phyloP scores from a whole-genome alignment of 352 stramenopile genomes.

The Phytophthora tentaculata region DNA sequence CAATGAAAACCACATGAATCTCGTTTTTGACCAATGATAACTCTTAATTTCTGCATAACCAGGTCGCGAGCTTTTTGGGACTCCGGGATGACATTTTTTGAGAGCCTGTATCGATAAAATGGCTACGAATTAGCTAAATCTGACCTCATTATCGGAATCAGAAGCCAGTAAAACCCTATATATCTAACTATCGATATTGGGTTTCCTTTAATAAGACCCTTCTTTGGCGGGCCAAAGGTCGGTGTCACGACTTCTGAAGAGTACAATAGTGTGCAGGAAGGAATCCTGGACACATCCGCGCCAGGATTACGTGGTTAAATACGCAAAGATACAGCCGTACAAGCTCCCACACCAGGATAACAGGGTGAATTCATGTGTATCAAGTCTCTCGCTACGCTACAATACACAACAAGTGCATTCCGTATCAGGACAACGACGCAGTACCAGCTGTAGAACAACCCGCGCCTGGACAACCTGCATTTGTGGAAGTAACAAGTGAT shows the following conservation, averaged over 20 bases:
- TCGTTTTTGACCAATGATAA: not conserved
- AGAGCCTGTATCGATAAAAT: not conserved
- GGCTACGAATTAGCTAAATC: not conserved
- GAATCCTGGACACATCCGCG: too few relatives aligned
- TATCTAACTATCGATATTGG: not conserved
- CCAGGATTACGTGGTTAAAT: too few relatives aligned
- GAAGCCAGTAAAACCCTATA: not conserved
- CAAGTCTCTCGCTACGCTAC: too few relatives aligned
- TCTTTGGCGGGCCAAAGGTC: not conserved
- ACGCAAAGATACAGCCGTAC: too few relatives aligned
- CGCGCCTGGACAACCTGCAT: too few relatives aligned
- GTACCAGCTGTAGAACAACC: too few relatives aligned
- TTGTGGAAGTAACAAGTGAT: too few relatives aligned
- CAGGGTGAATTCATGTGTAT: too few relatives aligned
- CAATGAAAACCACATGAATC: not conserved
- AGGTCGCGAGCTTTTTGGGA: not conserved
- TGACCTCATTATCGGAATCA: not conserved
- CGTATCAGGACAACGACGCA: too few relatives aligned
- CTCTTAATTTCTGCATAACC: not conserved
- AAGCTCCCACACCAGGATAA: too few relatives aligned
- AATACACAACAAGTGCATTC: too few relatives aligned
- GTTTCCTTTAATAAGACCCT: not conserved
- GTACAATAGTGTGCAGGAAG: too few relatives aligned
- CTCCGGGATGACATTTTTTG: not conserved
- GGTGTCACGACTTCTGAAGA: not conserved